phyloP scores from a whole-genome alignment of 352 stramenopile species.

The Globisporangium cystogenes region DNA sequence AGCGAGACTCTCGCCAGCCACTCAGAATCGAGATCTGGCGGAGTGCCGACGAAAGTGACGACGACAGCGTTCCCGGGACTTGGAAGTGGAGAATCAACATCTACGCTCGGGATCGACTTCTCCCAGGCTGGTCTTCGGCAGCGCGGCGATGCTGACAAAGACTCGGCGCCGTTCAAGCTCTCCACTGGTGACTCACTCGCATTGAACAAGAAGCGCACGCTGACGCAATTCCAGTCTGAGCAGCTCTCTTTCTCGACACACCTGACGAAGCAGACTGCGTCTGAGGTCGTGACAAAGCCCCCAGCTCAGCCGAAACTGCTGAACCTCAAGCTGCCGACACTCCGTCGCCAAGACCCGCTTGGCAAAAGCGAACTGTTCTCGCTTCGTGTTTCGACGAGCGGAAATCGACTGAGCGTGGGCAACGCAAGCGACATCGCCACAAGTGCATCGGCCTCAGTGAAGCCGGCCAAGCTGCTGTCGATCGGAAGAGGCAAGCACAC shows the following conservation, averaged over 20 bases:
- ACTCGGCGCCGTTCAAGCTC: neutral
- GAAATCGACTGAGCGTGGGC: neutral
- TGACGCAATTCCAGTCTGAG: slow-evolving; percentile 8
- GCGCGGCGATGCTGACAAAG: neutral
- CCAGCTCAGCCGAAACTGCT: slow-evolving; percentile 1
- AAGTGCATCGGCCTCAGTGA: neutral
- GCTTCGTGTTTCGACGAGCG: neutral
- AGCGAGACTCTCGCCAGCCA: neutral
- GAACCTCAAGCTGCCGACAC: neutral
- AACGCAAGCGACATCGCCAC: neutral
- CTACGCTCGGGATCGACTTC: neutral
- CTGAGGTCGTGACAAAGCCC: neutral
- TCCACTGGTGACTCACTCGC: neutral
- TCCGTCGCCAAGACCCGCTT: neutral
- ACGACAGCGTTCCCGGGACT: neutral
- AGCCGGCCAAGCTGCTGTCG: neutral
- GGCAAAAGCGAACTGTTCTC: neutral
- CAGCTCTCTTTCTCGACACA: slow-evolving; percentile 6
- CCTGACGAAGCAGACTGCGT: neutral
- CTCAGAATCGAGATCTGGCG: neutral
- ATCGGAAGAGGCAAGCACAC: neutral
- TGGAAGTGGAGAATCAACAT: neutral
- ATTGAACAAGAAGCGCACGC: slow-evolving; percentile 9
- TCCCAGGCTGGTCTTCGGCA: neutral
- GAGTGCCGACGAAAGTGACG: neutral